phyloP scores from a whole-genome alignment of 2,329 filamentous ascomycete species.

The Hymenoscyphus salicellus region DNA sequence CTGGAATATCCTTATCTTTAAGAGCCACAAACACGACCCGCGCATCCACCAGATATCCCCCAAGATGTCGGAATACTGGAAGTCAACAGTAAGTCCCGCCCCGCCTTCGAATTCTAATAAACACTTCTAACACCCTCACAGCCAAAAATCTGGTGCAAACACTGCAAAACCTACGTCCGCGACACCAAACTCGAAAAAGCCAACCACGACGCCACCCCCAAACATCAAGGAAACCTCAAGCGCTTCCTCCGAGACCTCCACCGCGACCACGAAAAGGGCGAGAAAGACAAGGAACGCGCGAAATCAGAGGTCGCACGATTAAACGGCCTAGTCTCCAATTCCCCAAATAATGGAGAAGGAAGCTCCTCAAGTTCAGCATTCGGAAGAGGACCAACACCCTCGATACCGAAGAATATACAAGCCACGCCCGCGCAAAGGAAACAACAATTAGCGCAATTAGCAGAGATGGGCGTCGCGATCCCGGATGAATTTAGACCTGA shows the following conservation, averaged over 20 bases:
- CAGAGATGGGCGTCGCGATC: slow-evolving; percentile 79
- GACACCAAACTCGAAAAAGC: slow-evolving; percentile 87
- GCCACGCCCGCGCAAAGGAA: slow-evolving; percentile 65
- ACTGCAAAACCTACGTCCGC: slow-evolving; percentile 85
- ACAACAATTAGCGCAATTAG: slow-evolving; percentile 81
- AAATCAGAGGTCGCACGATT: slow-evolving; percentile 82
- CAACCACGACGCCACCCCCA: slow-evolving; percentile 83
- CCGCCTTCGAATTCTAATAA: neutral
- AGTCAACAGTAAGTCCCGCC: slow-evolving; percentile 66
- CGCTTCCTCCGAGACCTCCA: slow-evolving; percentile 88
- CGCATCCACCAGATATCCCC: neutral
- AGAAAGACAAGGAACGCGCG: slow-evolving; percentile 77
- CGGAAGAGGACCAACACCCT: slow-evolving; percentile 30
- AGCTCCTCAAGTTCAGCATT: slow-evolving; percentile 26
- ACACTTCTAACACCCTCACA: slow-evolving; percentile 31
- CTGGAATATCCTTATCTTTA: neutral
- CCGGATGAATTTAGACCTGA: slow-evolving; percentile 75
- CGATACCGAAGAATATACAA: slow-evolving; percentile 32
- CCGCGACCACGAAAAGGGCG: slow-evolving; percentile 74
- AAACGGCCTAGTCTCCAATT: slow-evolving; percentile 64
- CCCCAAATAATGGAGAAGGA: slow-evolving; percentile 33
- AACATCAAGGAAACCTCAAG: slow-evolving; percentile 82
- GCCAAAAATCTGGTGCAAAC: slow-evolving; percentile 97
- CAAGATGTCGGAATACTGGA: slow-evolving; percentile 95
- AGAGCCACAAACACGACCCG: neutral